phyloP scores from a whole-genome alignment of 75 land plant species.

The Pinus albicaulis region DNA sequence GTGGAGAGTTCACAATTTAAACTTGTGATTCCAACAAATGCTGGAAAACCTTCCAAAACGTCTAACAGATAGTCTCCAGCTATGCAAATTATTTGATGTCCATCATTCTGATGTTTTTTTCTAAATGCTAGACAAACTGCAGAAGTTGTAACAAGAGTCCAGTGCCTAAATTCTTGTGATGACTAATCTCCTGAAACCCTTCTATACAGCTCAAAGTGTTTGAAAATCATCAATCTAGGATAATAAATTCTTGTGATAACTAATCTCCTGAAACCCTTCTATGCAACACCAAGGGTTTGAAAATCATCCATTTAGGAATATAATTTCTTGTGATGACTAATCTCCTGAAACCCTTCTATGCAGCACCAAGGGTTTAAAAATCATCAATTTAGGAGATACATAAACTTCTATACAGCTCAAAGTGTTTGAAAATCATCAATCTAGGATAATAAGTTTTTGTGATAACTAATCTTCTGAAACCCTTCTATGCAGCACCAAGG shows the following conservation, averaged over 20 bases:
- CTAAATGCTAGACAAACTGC: background rate
- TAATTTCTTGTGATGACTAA: background rate
- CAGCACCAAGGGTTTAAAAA: constrained; percentile 81
- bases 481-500: constrained; percentile 56
- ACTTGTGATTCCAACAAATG: no score
- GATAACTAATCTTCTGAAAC: background rate
- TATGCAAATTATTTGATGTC: no score
- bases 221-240: constrained; percentile 75
- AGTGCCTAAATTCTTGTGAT: constrained; percentile 7
- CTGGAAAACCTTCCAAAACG: no score
- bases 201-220: constrained; percentile 60
- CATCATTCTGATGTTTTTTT: background rate
- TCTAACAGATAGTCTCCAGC: no score
- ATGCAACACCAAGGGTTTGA: constrained; percentile 77
- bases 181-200: background rate
- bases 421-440: constrained; percentile 79
- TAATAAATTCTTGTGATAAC: background rate
- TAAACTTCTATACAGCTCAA: constrained; percentile 48
- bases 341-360: constrained; percentile 11
- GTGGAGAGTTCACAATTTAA: no score
- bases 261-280: background rate
- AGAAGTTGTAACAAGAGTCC: background rate
- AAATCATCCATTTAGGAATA: constrained; percentile 59
- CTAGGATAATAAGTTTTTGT: constrained; percentile 18
- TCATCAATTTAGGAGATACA: no score